phyloP scores from a whole-genome alignment of 2,329 filamentous ascomycete species.

The Graphilbum ipis-grandicollis region DNA sequence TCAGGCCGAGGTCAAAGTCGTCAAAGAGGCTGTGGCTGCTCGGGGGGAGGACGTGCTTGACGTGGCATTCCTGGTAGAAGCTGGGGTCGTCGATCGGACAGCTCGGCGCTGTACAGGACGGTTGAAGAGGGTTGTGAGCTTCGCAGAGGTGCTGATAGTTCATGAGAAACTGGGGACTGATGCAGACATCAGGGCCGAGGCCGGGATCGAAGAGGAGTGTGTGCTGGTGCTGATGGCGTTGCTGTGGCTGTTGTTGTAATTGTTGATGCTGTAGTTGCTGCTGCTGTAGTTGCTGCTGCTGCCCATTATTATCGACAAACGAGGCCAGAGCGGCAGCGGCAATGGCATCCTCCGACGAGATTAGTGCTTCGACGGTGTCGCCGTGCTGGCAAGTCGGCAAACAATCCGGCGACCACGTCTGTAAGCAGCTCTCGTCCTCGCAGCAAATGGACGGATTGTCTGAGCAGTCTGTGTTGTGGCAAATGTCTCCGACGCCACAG shows the following conservation, averaged over 20 bases:
- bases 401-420: background rate
- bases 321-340: conserved; percentile 8
- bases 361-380: background rate
- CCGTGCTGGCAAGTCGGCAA: too few relatives aligned
- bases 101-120: conserved; percentile 5
- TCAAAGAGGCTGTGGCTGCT: conserved; percentile 3
- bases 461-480: conserved; percentile 8
- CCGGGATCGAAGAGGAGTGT: background rate
- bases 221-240: background rate
- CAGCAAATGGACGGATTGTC: conserved; percentile 9
- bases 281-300: background rate
- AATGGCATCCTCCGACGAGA: conserved; percentile 8
- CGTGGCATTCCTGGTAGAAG: conserved; percentile 10
- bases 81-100: conserved; percentile 10
- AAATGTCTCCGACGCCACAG: conserved; percentile 8
- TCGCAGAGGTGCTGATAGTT: conserved; percentile 9
- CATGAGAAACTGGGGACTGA: conserved; percentile 9
- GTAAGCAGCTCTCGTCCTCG: conserved; percentile 9
- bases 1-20: conserved; percentile 5
- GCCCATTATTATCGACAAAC: conserved; percentile 2
- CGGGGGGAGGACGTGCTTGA: conserved; percentile 4
- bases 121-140: conserved; percentile 9
- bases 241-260: conserved; percentile 1
- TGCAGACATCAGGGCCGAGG: conserved; percentile 7
- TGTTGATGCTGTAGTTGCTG: background rate